Percentiles rank a stretch among this genome's conserved stretches.
phyloP scores from a whole-genome alignment of 257 asterid genomes.

The Solanum infundibuliforme region DNA sequence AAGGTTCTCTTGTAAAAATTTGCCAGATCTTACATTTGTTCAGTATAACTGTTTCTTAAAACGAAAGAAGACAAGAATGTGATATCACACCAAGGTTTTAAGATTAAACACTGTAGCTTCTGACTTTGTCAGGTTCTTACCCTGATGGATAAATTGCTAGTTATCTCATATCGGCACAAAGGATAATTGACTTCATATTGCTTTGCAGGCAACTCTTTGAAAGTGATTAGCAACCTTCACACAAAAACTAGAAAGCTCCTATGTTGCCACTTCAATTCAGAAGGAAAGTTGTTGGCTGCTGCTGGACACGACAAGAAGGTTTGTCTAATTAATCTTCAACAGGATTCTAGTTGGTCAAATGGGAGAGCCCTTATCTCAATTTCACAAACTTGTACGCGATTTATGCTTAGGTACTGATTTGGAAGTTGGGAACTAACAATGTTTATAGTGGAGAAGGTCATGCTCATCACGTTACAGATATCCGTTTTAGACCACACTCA shows the following conservation, averaged over 20 bases:
- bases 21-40: background rate
- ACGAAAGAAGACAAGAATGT: background rate
- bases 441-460: conserved; percentile 10
- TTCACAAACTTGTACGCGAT: background rate
- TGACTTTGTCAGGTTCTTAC: background rate
- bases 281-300: conserved; percentile 31
- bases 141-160: background rate
- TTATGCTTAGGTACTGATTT: conserved; percentile 20
- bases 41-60: background rate
- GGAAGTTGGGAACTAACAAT: conserved; percentile 10
- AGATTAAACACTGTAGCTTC: background rate
- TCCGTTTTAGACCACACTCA: conserved; percentile 35
- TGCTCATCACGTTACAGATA: conserved; percentile 26
- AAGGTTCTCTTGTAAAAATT: background rate
- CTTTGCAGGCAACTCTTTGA: conserved; percentile 25
- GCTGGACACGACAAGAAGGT: conserved; percentile 55
- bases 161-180: background rate
- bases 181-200: background rate
- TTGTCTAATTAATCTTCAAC: background rate
- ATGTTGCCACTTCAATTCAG: conserved; percentile 36
- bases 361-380: background rate
- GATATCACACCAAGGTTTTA: background rate
- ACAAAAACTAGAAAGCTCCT: conserved; percentile 26
- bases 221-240: conserved; percentile 7
- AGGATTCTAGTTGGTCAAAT: background rate